Evolutionary conservation across 305 asterid genomes (phyloP), one percentile per base, ranked within the genome.

Genomic region (Petunia hybrid): DNA sequence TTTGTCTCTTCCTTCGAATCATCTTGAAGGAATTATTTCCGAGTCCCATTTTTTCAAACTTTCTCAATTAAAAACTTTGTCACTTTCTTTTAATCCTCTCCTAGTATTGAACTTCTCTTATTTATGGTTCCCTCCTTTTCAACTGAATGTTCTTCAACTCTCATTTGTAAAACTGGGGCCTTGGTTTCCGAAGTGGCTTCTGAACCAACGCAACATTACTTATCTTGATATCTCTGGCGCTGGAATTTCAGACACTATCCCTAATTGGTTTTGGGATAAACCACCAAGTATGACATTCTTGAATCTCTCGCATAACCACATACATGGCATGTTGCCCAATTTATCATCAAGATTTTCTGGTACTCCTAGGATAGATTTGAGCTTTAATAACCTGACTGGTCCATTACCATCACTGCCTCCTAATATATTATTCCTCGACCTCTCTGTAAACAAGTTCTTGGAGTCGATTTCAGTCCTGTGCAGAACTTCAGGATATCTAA

Each of bases 361-460:
- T 42, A 10, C 6, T 43, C 12, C 57, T 2, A 3, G 4, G 42
- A 10, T 76, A 14, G 83, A 85, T 82, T 55, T 85, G 6, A 82
- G 85, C 40, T 73, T 4, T 14, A 85, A 85, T 36, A 53, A 82
- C 22, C 74, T 85, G 10, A 61, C 80, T 56, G 87, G 87, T 9
- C 22, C 45, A 45, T 10, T 82, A 59, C 85, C 83, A 36, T 4
- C 40, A 6, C 79, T 82, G 16, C 41, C 14, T 40, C 78, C 81
- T 9, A 39, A 57, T 46, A 12, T n/a, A 45, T 43, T 36, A 13
- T 59, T 31, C 75, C 31, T 81, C 22, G 53, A 79, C 60, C 45
- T 85, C 8, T 85, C 85, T 0, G 75, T 41, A 40, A 85, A 85
- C 48, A 79, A n/a, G 45, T 43, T 82, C 35, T 82, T 57, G 0